These are phyloP conservation scores for Ajuga reptans DNA, from an alignment of 305 asterid species.

Conservation along the genomic window DNA sequence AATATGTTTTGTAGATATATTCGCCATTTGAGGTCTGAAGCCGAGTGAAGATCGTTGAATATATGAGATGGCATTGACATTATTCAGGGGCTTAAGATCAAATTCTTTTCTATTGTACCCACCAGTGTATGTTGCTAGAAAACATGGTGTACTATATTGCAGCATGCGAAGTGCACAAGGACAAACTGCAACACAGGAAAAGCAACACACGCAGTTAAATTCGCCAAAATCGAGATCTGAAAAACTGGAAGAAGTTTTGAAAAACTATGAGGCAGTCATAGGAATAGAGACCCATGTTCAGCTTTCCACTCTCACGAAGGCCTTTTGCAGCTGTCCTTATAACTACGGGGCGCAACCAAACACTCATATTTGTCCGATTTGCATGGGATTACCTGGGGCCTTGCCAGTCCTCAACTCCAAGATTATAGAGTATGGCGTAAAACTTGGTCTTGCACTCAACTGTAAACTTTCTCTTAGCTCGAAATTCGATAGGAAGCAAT, in stretches of 20 bases:
- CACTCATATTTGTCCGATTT: slow-evolving; percentile 74
- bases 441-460: slow-evolving; percentile 81
- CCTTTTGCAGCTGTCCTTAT: slow-evolving; percentile 90
- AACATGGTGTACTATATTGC: slow-evolving; percentile 36
- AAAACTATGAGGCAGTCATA: slow-evolving; percentile 73
- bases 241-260: slow-evolving; percentile 43
- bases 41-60: slow-evolving; percentile 10
- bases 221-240: slow-evolving; percentile 33
- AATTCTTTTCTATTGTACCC: slow-evolving; percentile 44
- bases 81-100: slow-evolving; percentile 64
- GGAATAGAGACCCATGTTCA: slow-evolving; percentile 97
- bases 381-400: slow-evolving; percentile 98
- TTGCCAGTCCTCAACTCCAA: slow-evolving; percentile 87
- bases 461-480: slow-evolving; percentile 65
- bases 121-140: slow-evolving; percentile 44
- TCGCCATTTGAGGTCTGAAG: slow-evolving; percentile 22
- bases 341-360: slow-evolving; percentile 82
- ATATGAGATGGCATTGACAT: slow-evolving; percentile 61
- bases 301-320: slow-evolving; percentile 83
- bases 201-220: slow-evolving; percentile 41
- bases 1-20: slow-evolving; percentile 21
- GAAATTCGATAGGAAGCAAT: slow-evolving; percentile 91
- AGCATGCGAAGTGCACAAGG: slow-evolving; percentile 39
- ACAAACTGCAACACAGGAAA: slow-evolving; percentile 53
- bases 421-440: slow-evolving; percentile 69